A percentile compares a stretch with the other conserved stretches of the same genome.
Evolutionary conservation across 2,329 filamentous ascomycete species (phyloP).

Genomic region (Penicillium corylophilum): DNA sequence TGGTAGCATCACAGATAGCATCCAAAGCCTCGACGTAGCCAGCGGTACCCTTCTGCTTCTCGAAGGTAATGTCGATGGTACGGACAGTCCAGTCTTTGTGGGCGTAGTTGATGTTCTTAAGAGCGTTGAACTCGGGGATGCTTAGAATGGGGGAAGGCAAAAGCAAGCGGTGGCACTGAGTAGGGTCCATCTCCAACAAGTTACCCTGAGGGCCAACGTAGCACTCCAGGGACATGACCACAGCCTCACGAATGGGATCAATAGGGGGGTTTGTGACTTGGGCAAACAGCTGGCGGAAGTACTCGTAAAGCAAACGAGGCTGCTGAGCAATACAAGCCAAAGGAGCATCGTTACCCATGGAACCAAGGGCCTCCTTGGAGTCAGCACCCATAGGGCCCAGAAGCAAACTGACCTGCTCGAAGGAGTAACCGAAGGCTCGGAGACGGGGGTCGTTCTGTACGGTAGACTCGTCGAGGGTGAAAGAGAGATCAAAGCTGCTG

Average conservation of each 20-base stretch:
- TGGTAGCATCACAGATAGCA: constrained; percentile 80
- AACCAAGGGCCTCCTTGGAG: constrained; percentile 93
- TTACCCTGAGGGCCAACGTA: constrained; percentile 97
- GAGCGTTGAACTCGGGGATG: constrained; percentile 83
- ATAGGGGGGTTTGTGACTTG: constrained; percentile 98
- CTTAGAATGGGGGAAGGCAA: constrained; percentile 87
- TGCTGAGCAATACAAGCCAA: constrained; percentile 88
- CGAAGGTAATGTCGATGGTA: constrained; percentile 89
- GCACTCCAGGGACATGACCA: constrained; percentile 96
- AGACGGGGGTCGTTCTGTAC: constrained; percentile 83
- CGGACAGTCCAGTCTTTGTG: constrained; percentile 83
- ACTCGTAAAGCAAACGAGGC: constrained; percentile 86
- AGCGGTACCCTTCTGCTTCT: constrained; percentile 75
- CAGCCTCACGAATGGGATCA: constrained; percentile 93
- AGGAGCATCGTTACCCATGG: constrained; percentile 96
- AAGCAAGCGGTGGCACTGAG: constrained; percentile 81
- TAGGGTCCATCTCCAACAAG: constrained; percentile 85
- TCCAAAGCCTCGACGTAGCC: constrained; percentile 88
- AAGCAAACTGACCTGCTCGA: constrained; percentile 89
- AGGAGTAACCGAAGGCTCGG: constrained; percentile 87
- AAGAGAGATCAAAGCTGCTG: constrained; percentile 60
- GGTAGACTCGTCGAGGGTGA: constrained; percentile 65
- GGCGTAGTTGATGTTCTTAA: constrained; percentile 72
- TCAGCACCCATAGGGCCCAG: constrained; percentile 95
- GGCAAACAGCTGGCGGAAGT: constrained; percentile 96